Base-by-base conservation (phyloP, 1,284 basidiomycete species). In the Heterobasidion irregulare region DNA sequence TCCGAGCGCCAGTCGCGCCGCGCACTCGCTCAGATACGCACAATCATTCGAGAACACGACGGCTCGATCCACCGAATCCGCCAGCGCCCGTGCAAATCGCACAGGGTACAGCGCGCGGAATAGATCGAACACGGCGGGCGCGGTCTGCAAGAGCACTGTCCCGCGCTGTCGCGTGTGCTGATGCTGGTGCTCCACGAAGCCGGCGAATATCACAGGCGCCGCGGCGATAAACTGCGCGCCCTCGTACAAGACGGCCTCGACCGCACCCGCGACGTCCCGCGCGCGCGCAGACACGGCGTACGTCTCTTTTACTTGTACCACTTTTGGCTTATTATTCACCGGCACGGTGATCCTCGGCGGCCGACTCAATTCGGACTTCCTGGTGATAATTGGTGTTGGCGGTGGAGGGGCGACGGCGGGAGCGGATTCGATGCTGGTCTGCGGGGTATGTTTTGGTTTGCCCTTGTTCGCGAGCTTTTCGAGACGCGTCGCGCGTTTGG, bases 11-110 rank as follows among this genome's bases (percentile, higher is more conserved):
- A 81, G 59, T 15, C 67, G 73, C 56, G 68, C 68, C 10, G 80
- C 66, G 65, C 79, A 78, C 33, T 69, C 74, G 47, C 69, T 73
- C 56, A 98, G 73, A 67, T 88, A 94, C 32, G 79, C 66, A 62
- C 87, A 93, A 61, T 97, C 92, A 68, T 98, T 98, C 26, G 89
- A 84, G 65, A 92, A 90, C 53, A 87, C 83, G 78, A 98, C 86
- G 1, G 81, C 75, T 33, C 79, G 71, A 13, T 82, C 80, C 5
- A 86, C 75, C 0, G 80, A 77, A 38, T 77, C 70, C 13, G 70
- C 64, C 43, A 92, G 70, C 32, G 77, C 72, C 19, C 72, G 64
- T 1, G 75, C 71, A 60, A 86, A 86, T 46, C 78, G 76, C 7
- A 88, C 79, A n/a, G 91, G 92, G 67, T 90, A 86, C 35, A 95